Percentiles rank a stretch among this genome's conserved stretches.
phyloP scores from a whole-genome alignment of 192 early-diverging fungal species.

The Cladochytrium replicatum region DNA sequence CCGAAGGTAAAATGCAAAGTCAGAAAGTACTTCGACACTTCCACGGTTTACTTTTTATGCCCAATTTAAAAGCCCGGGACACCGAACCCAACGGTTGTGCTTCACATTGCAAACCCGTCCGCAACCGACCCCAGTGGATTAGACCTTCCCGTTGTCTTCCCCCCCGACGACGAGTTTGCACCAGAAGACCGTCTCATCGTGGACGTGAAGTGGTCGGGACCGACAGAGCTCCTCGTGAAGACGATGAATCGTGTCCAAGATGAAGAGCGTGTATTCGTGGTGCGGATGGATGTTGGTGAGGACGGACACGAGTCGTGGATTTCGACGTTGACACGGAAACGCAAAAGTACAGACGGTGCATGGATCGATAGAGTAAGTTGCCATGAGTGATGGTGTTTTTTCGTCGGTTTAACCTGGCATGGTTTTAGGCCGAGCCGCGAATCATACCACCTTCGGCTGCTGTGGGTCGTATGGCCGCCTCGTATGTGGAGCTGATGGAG shows the following conservation, averaged over 20 bases:
- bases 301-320: slow-evolving; percentile 42
- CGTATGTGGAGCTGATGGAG: slow-evolving; percentile 42
- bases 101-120: slow-evolving; percentile 55
- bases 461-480: slow-evolving; percentile 10
- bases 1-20: slow-evolving; percentile 46
- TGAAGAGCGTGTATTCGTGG: slow-evolving; percentile 57
- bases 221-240: slow-evolving; percentile 51
- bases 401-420: background rate
- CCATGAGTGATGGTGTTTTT: background rate
- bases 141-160: slow-evolving; percentile 28
- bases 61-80: slow-evolving; percentile 47
- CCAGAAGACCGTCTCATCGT: slow-evolving; percentile 69
- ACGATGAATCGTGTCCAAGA: slow-evolving; percentile 89
- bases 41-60: background rate
- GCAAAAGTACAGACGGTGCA: slow-evolving; percentile 29
- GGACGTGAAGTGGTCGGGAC: slow-evolving; percentile 69
- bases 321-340: slow-evolving; percentile 63
- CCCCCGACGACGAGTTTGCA: slow-evolving; percentile 37
- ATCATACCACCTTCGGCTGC: slow-evolving; percentile 23
- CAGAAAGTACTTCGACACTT: too few relatives aligned
- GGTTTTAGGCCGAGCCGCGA: slow-evolving; percentile 15
- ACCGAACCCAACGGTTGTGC: slow-evolving; percentile 68
- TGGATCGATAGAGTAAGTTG: slow-evolving; percentile 26
- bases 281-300: slow-evolving; percentile 27
- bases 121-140: slow-evolving; percentile 2